Percentiles rank a stretch among this genome's conserved stretches.
These are phyloP conservation scores for Aegilops umbellulata DNA, from an alignment of 176 grass and related monocot genomes.

Conservation along the genomic window DNA sequence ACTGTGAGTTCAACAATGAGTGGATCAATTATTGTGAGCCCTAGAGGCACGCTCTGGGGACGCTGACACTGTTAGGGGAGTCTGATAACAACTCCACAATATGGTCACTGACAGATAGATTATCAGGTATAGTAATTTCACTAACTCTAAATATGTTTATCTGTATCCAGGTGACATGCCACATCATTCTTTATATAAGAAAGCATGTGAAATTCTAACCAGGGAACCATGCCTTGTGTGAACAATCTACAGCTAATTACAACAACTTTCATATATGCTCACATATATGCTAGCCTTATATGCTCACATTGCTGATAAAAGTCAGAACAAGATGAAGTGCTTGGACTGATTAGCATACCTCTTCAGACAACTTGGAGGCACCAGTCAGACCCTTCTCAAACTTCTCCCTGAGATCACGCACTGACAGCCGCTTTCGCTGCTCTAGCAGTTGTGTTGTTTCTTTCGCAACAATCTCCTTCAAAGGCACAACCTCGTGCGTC, in stretches of 20 bases:
- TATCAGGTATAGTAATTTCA: neutral
- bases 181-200: neutral
- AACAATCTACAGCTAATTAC: neutral
- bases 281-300: neutral
- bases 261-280: neutral
- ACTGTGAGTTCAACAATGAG: neutral
- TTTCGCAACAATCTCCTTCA: slow-evolving; percentile 89
- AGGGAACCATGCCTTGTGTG: neutral
- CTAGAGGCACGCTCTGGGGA: neutral
- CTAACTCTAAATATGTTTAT: neutral
- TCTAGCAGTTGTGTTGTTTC: slow-evolving; percentile 85
- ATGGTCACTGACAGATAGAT: slow-evolving; percentile 3
- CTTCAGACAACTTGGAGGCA: slow-evolving; percentile 75
- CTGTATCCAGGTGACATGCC: neutral
- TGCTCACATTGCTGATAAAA: neutral
- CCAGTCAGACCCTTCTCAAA: slow-evolving; percentile 84
- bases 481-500: slow-evolving; percentile 50
- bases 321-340: neutral
- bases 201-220: neutral
- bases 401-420: slow-evolving; percentile 91
- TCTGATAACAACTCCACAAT: neutral
- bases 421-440: slow-evolving; percentile 76
- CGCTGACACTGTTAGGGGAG: slow-evolving; percentile 9
- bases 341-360: slow-evolving; percentile 44
- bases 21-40: neutral